Conservation (phyloP, 2,329 filamentous ascomycete species). For the Colletotrichum tropicicola region DNA sequence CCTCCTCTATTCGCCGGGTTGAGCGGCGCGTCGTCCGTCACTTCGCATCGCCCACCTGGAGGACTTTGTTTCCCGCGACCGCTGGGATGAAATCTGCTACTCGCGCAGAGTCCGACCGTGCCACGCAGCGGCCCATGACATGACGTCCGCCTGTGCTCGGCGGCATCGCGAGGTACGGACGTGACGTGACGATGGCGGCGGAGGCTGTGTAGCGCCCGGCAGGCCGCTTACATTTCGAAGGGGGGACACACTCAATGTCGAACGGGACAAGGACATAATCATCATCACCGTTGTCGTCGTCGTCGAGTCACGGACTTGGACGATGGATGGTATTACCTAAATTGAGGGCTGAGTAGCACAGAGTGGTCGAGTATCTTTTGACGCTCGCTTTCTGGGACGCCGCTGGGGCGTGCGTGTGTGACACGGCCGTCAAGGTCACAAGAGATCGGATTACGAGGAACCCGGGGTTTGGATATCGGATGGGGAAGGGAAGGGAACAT, state of each 20-base stretch:
- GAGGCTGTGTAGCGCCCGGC: neutral
- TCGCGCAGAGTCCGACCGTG: too few species aligned
- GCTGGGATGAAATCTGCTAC: too few species aligned
- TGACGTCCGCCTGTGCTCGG: neutral
- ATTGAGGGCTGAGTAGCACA: neutral
- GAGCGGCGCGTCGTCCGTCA: too few species aligned
- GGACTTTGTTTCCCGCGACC: too few species aligned
- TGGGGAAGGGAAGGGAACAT: neutral
- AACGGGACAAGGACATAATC: neutral
- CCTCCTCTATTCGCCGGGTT: too few species aligned
- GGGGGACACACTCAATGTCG: neutral
- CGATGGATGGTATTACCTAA: neutral
- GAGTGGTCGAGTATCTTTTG: neutral
- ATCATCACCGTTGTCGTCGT: neutral
- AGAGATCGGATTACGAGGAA: neutral
- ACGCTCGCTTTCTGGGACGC: conserved; percentile 6
- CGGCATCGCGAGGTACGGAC: neutral
- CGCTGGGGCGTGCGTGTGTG: neutral
- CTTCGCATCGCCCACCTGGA: too few species aligned
- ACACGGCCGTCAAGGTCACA: neutral
- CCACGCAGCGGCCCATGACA: neutral
- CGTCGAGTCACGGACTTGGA: neutral
- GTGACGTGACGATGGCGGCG: neutral
- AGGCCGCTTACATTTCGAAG: neutral
- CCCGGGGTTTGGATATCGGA: too few species aligned